Conservation (phyloP, 495 filamentous ascomycete genomes). For the Hamigera avellanea region DNA sequence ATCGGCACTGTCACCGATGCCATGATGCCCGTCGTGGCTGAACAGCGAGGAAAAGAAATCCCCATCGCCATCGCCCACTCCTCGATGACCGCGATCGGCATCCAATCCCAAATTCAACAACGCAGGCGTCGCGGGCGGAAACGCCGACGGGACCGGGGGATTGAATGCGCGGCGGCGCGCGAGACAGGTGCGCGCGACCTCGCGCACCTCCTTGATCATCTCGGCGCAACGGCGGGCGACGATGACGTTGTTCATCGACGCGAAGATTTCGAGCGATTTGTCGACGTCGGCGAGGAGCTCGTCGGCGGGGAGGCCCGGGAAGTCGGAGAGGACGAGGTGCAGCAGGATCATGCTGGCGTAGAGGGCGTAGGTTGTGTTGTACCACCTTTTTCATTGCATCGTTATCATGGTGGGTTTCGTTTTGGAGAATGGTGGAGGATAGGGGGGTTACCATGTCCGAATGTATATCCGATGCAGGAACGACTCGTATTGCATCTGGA, state of each 20-base stretch:
- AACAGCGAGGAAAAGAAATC: conserved; percentile 17
- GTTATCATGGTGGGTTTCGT: neutral
- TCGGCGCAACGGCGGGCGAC: conserved; percentile 16
- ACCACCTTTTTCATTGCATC: conserved; percentile 10
- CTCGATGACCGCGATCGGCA: neutral
- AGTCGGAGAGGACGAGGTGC: conserved; percentile 12
- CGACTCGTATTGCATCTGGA: conserved; percentile 19
- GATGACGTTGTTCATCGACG: conserved; percentile 16
- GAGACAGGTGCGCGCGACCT: conserved; percentile 12
- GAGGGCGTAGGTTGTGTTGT: conserved; percentile 18
- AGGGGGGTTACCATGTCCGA: conserved; percentile 12
- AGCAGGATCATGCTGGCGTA: conserved; percentile 17
- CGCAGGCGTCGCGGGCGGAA: neutral
- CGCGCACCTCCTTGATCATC: conserved; percentile 14
- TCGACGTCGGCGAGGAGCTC: conserved; percentile 13
- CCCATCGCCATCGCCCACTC: conserved; percentile 2
- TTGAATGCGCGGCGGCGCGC: conserved; percentile 3
- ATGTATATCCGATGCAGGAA: conserved; percentile 19
- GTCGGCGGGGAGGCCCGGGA: conserved; percentile 9
- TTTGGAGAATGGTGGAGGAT: neutral
- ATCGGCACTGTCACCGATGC: conserved; percentile 7
- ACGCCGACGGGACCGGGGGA: neutral
- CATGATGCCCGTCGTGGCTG: conserved; percentile 4
- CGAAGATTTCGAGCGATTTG: conserved; percentile 16
- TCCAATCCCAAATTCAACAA: no score